Base-by-base conservation (phyloP, 768 basidiomycete species). In the Fomitopsis pulvina region DNA sequence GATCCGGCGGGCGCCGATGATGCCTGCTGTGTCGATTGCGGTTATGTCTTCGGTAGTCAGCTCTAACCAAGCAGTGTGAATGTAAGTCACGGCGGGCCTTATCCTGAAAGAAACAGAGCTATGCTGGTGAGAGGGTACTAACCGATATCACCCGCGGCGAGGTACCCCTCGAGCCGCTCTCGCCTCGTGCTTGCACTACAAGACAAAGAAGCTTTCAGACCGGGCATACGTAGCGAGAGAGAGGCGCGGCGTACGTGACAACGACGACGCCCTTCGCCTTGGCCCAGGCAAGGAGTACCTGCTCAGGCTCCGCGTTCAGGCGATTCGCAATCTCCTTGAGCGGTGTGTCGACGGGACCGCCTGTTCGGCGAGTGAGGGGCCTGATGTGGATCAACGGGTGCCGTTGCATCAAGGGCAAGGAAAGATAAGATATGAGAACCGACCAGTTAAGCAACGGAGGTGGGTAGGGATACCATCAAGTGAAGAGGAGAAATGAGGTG, bases 231-330 rank as follows among this genome's bases (percentile, higher is more conserved):
- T 24, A 20, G 20, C 11, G 48, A 62, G 46, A 60, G 18, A 25
- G n/a, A n/a, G 24, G n/a, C 21, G 8, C 41, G 24, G 54, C 67
- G 21, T 62, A 85, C 79, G 82, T 86, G 54, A 85, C 73, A 22
- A 75, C 74, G 5, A 85, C 76, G 0, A 76, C 77, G 9, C 79
- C 82, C 61, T 89, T 87, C 5, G 77, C 71, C 59, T 80, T 85
- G 4, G 77, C 74, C 86, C 86, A 87, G 0, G 84, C 83, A 7
- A 87, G 70, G 4, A 88, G 68, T 8, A 87, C 75, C 60, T 89
- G 86, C 50, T 86, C 85, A 1, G 75, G 67, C 2, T 75, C 75
- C 16, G 72, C 78, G 7, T 71, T 67, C 21, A 79, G 70, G 5
- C 75, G 68, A 8, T 68, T 59, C 0, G 83, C 78, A 29, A 86